Conservation (phyloP, 345 rosid species). For the Ricinus communis region DNA sequence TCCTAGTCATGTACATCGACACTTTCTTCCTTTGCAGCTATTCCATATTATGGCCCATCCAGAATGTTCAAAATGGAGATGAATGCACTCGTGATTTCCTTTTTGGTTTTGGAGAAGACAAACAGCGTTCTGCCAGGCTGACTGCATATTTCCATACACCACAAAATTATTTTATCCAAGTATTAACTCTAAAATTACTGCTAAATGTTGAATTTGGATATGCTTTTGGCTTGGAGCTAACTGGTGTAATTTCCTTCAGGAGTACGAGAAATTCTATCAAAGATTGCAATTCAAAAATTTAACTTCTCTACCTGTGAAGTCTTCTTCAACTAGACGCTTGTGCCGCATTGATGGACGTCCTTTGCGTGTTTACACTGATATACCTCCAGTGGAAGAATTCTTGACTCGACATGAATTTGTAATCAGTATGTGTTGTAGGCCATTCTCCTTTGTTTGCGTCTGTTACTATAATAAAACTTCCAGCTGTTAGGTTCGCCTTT, state of each 20-base stretch:
- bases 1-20: not conserved
- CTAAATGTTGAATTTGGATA: conserved; percentile 15
- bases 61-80: conserved; percentile 52
- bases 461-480: not conserved
- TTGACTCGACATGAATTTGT: conserved; percentile 79
- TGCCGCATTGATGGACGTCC: conserved; percentile 44
- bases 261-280: conserved; percentile 58
- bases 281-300: conserved; percentile 42
- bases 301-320: conserved; percentile 28
- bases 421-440: conserved; percentile 55
- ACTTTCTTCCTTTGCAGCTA: conserved; percentile 44
- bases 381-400: conserved; percentile 84
- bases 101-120: conserved; percentile 86
- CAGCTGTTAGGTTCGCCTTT: not conserved
- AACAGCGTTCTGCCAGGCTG: conserved; percentile 88
- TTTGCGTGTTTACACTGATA: conserved; percentile 74
- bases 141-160: conserved; percentile 94
- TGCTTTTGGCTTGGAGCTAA: conserved; percentile 16
- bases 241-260: conserved; percentile 40
- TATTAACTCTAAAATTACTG: conserved; percentile 25
- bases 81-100: conserved; percentile 90
- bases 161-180: conserved; percentile 69
- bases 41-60: conserved; percentile 82
- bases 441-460: not conserved
- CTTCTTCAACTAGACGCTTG: conserved; percentile 43